Evolutionary conservation across 2,329 filamentous ascomycete genomes (phyloP).

Genomic region (Scorias spongiosa): DNA sequence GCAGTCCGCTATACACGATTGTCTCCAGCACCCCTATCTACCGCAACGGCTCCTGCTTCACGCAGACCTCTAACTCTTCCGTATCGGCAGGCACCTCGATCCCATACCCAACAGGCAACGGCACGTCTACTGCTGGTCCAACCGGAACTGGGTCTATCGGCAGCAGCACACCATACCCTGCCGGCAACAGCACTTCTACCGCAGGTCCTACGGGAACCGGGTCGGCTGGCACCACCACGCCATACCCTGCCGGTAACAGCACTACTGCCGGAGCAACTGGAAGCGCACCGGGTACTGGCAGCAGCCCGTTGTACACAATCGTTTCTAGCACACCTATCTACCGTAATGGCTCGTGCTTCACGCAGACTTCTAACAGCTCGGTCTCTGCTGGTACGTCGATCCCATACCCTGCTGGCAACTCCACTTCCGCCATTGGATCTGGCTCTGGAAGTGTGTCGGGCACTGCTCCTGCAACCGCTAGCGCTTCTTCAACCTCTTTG

Average conservation of each 20-base stretch:
- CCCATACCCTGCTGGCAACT: background rate
- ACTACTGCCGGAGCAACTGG: background rate
- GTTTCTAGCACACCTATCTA: background rate
- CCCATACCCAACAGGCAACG: background rate
- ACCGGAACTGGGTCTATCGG: background rate
- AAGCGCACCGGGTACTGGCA: background rate
- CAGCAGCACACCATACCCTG: background rate
- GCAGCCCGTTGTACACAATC: background rate
- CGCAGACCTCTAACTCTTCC: background rate
- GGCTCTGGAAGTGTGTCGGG: background rate
- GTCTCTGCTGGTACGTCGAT: background rate
- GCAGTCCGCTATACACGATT: background rate
- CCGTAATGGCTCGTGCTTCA: background rate
- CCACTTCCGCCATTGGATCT: background rate
- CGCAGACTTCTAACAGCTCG: too few relatives aligned
- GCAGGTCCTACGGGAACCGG: background rate
- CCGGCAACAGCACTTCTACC: background rate
- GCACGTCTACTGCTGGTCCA: background rate
- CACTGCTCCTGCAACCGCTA: background rate
- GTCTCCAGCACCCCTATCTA: background rate
- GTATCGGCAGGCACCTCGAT: background rate
- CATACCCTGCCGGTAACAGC: background rate
- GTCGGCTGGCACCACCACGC: background rate
- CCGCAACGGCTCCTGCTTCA: background rate
- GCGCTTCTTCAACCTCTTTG: background rate